A percentile compares a stretch with the other conserved stretches of the same genome.
These are phyloP conservation scores for Russula olivacea DNA, from an alignment of 768 basidiomycete genomes.

Conservation along the genomic window DNA sequence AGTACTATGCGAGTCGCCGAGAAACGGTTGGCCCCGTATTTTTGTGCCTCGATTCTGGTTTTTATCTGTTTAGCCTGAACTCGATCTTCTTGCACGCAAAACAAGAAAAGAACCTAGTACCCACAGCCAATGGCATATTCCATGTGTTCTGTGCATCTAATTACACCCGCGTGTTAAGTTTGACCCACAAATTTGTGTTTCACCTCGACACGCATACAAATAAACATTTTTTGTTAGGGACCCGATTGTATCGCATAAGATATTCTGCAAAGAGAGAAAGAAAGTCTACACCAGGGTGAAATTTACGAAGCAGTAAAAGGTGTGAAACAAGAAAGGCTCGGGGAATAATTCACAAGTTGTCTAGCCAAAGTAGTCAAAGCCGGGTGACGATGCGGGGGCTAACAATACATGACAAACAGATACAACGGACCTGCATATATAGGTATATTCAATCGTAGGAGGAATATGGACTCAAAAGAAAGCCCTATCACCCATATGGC, in stretches of 20 bases:
- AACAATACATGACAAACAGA: conserved; percentile 18
- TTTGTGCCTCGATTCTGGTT: not conserved
- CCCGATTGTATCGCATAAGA: not conserved
- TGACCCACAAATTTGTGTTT: too few relatives aligned
- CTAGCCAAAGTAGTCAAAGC: conserved; percentile 13
- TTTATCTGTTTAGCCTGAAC: not conserved
- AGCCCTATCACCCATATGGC: not conserved
- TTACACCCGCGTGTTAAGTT: not conserved
- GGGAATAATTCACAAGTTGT: conserved; percentile 1
- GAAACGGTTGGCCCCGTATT: not conserved
- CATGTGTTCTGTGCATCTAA: not conserved
- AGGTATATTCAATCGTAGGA: not conserved
- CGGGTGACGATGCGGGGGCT: not conserved
- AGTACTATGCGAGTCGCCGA: not conserved
- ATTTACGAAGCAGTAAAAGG: not conserved
- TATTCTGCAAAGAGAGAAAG: not conserved
- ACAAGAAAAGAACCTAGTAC: not conserved
- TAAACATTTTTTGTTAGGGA: not conserved
- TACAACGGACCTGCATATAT: conserved; percentile 12
- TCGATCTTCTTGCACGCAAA: not conserved
- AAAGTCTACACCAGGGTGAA: not conserved
- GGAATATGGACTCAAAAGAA: not conserved
- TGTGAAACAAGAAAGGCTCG: not conserved
- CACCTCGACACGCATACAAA: too few relatives aligned
- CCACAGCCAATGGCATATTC: not conserved